Base-by-base conservation (phyloP, 2,329 filamentous ascomycete species). In the Alternaria sp. region DNA sequence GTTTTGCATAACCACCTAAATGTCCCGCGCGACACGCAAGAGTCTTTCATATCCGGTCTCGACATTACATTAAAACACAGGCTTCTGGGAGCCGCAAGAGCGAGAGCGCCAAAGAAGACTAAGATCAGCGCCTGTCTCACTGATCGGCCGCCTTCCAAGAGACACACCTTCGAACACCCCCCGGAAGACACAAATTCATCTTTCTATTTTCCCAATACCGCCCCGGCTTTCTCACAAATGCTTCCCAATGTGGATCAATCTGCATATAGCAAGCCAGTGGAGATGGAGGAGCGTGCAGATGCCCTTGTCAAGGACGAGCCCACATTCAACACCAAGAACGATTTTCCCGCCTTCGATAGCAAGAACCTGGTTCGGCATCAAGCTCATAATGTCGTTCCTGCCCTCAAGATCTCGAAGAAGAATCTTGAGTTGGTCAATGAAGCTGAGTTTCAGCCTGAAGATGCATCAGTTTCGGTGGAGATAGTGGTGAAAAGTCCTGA, bases 281-380 rank as follows among this genome's bases (percentile, higher is more conserved):
- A 38, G 14, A 7, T 39, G 4, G 3, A 39, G 36, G 8, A 39
- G n/a, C 36, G 36, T 14, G n/a, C n/a, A 7, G n/a, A 39, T 11
- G 36, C n/a, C 12, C 8, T 39, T 2, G 2, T 39, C n/a, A 39
- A 39, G 18, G 7, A 39, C 4, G 16, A 11, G 36, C 36, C 36
- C 36, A 5, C 6, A 4, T n/a, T 12, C n/a, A 11, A 7, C 7
- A 39, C 7, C 7, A 20, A 20, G 4, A n/a, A 7, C 2, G 36
- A 11, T 5, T 4, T 7, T 2, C 34, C 14, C 2, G 5, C 14
- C 12, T 36, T 36, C 14, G 32, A 14, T 6, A 16, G 32, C 32
- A 36, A 0, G 32, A 14, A 14, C 3, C 16, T 4, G 32, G 6
- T 0, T 14, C 32, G 14, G 11, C 0, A 5, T 14, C 32, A 0